Conservation (phyloP, 768 basidiomycete genomes). For the Naematelia encephala region DNA sequence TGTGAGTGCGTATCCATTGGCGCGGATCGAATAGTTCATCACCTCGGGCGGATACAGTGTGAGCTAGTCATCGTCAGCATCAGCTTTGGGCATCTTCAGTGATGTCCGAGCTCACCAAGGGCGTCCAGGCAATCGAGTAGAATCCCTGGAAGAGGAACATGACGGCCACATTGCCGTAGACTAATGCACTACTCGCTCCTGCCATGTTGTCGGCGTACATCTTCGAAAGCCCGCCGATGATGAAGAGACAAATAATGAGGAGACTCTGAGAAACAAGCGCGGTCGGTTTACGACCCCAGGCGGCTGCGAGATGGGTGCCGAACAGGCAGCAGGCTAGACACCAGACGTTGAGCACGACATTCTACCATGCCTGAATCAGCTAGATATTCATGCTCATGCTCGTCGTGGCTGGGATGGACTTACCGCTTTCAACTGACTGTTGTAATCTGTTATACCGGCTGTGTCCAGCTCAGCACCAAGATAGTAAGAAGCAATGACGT, state of each 20-base stretch:
- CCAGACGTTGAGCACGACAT: conserved; percentile 22
- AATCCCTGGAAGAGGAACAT: conserved; percentile 28
- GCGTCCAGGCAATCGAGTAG: conserved; percentile 22
- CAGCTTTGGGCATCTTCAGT: background rate
- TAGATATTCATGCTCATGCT: too few relatives aligned
- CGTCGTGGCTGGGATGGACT: too few relatives aligned
- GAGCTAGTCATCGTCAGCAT: background rate
- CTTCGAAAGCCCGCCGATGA: conserved; percentile 21
- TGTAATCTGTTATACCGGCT: conserved; percentile 15
- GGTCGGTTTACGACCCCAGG: conserved; percentile 13
- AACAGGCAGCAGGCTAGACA: conserved; percentile 11
- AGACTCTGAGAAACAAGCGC: conserved; percentile 7
- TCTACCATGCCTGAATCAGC: conserved; percentile 12
- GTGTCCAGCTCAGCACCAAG: conserved; percentile 8
- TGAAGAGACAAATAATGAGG: conserved; percentile 9
- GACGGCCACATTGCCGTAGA: conserved; percentile 17
- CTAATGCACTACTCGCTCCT: conserved; percentile 4
- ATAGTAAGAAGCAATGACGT: conserved; percentile 22
- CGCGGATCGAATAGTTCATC: conserved; percentile 63
- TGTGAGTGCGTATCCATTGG: conserved; percentile 70
- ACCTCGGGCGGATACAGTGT: conserved; percentile 19
- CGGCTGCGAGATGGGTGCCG: conserved; percentile 10
- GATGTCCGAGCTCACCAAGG: conserved; percentile 8
- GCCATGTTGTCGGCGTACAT: conserved; percentile 8
- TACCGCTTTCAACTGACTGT: conserved; percentile 15